Conservation (phyloP, 1,284 basidiomycete genomes). For the Heterobasidion annosum region DNA sequence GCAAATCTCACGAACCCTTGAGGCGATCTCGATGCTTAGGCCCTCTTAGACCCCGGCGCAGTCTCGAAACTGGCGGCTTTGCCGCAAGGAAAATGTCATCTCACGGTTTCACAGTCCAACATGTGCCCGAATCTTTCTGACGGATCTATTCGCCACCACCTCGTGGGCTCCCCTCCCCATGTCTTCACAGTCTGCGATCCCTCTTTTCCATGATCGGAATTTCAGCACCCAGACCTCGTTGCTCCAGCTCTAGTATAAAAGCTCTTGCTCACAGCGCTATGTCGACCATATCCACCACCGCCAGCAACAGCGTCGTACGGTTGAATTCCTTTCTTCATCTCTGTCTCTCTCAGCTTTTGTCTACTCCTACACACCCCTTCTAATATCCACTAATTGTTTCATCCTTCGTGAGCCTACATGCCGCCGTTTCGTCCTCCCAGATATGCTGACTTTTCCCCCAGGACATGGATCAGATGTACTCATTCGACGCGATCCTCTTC, state of each 20-base stretch:
- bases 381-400: neutral
- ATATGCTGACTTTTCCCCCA: neutral
- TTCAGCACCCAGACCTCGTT: constrained; percentile 1
- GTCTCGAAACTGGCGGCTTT: too few relatives aligned
- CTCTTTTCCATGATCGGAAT: neutral
- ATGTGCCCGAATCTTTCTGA: neutral
- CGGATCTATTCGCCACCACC: neutral
- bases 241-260: neutral
- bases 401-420: neutral
- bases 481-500: constrained; percentile 45
- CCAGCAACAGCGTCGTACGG: neutral
- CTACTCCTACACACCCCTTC: neutral
- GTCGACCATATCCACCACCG: neutral
- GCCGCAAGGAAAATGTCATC: neutral
- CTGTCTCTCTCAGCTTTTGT: neutral
- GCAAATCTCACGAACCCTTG: neutral
- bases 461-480: constrained; percentile 48
- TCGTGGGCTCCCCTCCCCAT: neutral
- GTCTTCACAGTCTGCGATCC: neutral
- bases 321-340: neutral
- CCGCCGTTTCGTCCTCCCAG: neutral
- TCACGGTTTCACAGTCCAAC: neutral
- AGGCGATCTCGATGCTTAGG: too few relatives aligned
- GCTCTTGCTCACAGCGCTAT: neutral
- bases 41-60: too few relatives aligned